These are phyloP conservation scores for Candida michaelii DNA, from an alignment of 805 yeast genomes.

Conservation along the genomic window DNA sequence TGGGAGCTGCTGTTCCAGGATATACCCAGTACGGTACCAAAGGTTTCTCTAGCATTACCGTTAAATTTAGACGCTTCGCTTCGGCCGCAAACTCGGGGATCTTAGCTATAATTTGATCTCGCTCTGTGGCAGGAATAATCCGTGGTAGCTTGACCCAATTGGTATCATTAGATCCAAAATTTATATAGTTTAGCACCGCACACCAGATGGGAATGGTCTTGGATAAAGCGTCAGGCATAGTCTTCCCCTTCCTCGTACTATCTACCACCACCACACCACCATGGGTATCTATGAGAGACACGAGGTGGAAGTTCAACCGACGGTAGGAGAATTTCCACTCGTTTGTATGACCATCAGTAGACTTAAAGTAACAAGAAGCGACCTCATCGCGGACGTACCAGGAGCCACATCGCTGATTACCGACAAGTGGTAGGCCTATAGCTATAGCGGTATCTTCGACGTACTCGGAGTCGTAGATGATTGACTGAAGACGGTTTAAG, in stretches of 20 bases:
- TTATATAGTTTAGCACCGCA: constrained; percentile 63
- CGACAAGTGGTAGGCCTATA: constrained; percentile 45
- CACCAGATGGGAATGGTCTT: constrained; percentile 94
- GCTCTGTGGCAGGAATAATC: constrained; percentile 60
- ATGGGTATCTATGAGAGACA: constrained; percentile 44
- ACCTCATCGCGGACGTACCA: constrained; percentile 64
- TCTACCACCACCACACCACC: constrained; percentile 67
- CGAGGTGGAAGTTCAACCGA: constrained; percentile 70
- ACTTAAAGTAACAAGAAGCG: constrained; percentile 72
- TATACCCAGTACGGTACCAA: constrained; percentile 15
- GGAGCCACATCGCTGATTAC: constrained; percentile 84
- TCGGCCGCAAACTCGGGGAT: constrained; percentile 51
- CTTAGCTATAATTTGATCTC: constrained; percentile 44
- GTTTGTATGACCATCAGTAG: constrained; percentile 86
- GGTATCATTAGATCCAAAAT: constrained; percentile 27
- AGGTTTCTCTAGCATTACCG: constrained; percentile 8
- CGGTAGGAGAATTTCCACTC: constrained; percentile 79
- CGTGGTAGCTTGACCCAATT: constrained; percentile 11
- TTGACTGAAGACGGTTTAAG: constrained; percentile 69
- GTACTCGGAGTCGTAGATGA: constrained; percentile 58
- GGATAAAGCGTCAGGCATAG: constrained; percentile 82
- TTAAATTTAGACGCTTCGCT: constrained; percentile 26
- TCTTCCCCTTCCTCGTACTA: constrained; percentile 82
- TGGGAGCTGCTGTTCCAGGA: constrained; percentile 8
- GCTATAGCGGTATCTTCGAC: constrained; percentile 29